phyloP scores from a whole-genome alignment of 2,329 filamentous ascomycete species.

The Neurospora sp. region DNA sequence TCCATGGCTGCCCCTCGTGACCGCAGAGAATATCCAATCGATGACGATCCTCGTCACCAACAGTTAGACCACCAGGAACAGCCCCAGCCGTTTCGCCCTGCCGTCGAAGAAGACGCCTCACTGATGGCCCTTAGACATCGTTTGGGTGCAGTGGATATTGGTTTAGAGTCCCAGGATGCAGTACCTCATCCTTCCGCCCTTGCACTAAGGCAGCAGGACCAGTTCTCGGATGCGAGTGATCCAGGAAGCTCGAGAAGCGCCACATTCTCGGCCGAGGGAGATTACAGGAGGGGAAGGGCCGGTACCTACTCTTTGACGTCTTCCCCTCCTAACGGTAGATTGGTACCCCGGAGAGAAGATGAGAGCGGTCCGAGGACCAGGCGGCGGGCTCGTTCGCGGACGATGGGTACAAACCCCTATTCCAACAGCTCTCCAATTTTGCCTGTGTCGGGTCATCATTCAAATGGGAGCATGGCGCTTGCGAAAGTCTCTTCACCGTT shows the following conservation, averaged over 20 bases:
- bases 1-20: constrained; percentile 7
- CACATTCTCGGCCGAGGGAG: constrained; percentile 12
- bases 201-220: background rate
- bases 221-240: constrained; percentile 10
- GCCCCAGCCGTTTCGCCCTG: background rate
- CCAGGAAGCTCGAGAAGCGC: constrained; percentile 15
- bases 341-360: constrained; percentile 18
- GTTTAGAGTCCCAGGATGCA: background rate
- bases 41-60: background rate
- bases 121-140: background rate
- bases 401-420: constrained; percentile 19
- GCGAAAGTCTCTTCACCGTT: constrained; percentile 17
- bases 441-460: constrained; percentile 14
- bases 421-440: constrained; percentile 14
- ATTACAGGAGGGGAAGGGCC: constrained; percentile 7
- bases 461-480: constrained; percentile 10
- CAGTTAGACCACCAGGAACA: background rate
- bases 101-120: background rate
- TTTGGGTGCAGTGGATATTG: background rate
- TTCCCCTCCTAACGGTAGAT: constrained; percentile 20
- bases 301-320: constrained; percentile 19
- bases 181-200: background rate
- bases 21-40: background rate
- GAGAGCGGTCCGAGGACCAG: constrained; percentile 1
- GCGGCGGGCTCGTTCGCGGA: constrained; percentile 18